Evolutionary conservation across 2,329 filamentous ascomycete species (phyloP), one percentile per base, ranked within the genome.

Genomic region (Penicillium sclerotiorum): DNA sequence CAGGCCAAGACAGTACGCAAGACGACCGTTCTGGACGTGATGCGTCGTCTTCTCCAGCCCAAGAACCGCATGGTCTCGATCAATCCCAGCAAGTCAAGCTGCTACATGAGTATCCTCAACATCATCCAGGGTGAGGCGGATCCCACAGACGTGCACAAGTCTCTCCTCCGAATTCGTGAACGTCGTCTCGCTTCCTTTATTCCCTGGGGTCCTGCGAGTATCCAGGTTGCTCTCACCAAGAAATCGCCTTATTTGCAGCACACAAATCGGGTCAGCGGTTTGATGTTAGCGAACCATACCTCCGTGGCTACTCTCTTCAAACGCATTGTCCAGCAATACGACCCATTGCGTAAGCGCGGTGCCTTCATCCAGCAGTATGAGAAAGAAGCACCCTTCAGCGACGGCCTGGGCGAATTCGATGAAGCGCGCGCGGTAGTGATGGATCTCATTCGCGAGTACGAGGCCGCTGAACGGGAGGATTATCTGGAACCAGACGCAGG

Each of bases 31-130:
- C 76, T 99, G 33, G 94, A 99, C 69, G 95, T 99, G 55, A 99
- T 99, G 94, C 85, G 94, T 49, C 83, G 94, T 52, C 78, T 99
- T 20, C 78, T 99, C 50, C 95, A 99, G 73, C 94, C 94, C 32
- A 99, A 99, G 80, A 99, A 99, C 74, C 87, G 95, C 69, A 99
- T 99, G 94, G 94, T 99, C 38, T 96, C 92, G 20, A 96, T 94
- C 18, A 88, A 91, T 49, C 92, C 93, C 1, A 89, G 88, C 64
- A 97, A 97, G 77, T 95, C 90, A 77, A 96, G 91, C 75, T 99
- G 94, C 77, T 99, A 99, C 77, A 97, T 99, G 67, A 96, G 91
- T 40, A 97, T 99, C 61, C 80, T 99, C 56, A 97, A 99, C 73
- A 96, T 99, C 64, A 99, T 99, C 63, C 94, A 97, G 77, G 94